Evolutionary conservation across 805 yeast genomes (phyloP).

Genomic region (Cyberlindnera saturnus): DNA sequence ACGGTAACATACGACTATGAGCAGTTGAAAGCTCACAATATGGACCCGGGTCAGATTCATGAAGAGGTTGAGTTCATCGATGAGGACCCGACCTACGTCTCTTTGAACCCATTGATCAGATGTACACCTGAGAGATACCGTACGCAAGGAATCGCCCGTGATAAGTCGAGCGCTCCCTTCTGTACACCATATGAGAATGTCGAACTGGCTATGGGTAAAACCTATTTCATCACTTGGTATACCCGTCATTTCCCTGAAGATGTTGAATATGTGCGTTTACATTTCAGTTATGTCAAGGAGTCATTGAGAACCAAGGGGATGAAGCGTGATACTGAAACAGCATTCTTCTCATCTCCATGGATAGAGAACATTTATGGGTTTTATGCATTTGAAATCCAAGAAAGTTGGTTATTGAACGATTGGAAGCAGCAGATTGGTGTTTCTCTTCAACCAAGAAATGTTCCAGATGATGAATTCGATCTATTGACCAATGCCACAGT

Average conservation of each 20-base stretch:
- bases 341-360: conserved; percentile 75
- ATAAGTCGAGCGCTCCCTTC: conserved; percentile 64
- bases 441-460: conserved; percentile 67
- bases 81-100: conserved; percentile 70
- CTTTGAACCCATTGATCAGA: conserved; percentile 72
- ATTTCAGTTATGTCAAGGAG: conserved; percentile 61
- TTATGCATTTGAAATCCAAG: conserved; percentile 52
- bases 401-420: conserved; percentile 57
- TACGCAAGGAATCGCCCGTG: conserved; percentile 56
- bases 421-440: conserved; percentile 52
- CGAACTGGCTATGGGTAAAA: conserved; percentile 49
- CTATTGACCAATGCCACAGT: conserved; percentile 45
- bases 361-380: conserved; percentile 53
- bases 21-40: conserved; percentile 65
- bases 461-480: conserved; percentile 61
- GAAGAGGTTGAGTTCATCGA: conserved; percentile 50
- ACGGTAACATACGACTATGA: conserved; percentile 52
- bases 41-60: conserved; percentile 53
- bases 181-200: conserved; percentile 71
- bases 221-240: conserved; percentile 81
- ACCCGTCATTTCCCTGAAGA: conserved; percentile 52
- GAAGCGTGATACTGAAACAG: conserved; percentile 35
- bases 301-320: conserved; percentile 49
- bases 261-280: conserved; percentile 58
- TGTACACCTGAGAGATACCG: conserved; percentile 77